Evolutionary conservation across 2,329 filamentous ascomycete genomes (phyloP).

Genomic region (Talaromyces sp.): DNA sequence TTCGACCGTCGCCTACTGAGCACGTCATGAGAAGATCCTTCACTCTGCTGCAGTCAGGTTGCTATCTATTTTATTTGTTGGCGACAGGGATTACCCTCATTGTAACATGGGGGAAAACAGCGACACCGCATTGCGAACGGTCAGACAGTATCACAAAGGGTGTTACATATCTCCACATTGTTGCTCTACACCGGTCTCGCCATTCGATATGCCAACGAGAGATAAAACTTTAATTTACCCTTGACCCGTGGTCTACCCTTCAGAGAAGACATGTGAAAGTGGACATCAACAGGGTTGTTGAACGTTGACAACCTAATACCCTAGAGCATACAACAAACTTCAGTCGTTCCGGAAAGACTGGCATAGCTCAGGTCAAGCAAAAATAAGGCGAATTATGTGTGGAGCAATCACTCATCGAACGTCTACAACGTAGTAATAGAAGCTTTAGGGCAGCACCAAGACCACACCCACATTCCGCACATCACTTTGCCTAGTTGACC

Average conservation of each 20-base stretch:
- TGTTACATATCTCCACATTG: neutral
- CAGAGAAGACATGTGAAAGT: slow-evolving; percentile 6
- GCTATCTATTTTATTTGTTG: neutral
- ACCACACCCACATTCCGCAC: neutral
- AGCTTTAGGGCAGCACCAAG: neutral
- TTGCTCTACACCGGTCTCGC: neutral
- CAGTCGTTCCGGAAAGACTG: neutral
- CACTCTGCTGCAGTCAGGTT: neutral
- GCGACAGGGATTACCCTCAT: neutral
- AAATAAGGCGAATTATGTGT: neutral
- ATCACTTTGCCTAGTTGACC: neutral
- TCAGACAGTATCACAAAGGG: neutral
- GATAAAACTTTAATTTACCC: neutral
- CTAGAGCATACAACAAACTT: neutral
- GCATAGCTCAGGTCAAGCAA: neutral
- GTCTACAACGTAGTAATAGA: too few species aligned
- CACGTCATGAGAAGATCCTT: slow-evolving; percentile 1
- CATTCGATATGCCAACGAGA: neutral
- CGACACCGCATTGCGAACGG: neutral
- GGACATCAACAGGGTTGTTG: neutral
- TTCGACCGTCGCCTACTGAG: neutral
- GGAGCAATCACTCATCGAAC: neutral
- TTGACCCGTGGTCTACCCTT: neutral
- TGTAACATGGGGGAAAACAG: slow-evolving; percentile 7
- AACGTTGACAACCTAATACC: neutral